Conservation (phyloP, 306 rosid genomes). For the Heteromeles arbutifolia region DNA sequence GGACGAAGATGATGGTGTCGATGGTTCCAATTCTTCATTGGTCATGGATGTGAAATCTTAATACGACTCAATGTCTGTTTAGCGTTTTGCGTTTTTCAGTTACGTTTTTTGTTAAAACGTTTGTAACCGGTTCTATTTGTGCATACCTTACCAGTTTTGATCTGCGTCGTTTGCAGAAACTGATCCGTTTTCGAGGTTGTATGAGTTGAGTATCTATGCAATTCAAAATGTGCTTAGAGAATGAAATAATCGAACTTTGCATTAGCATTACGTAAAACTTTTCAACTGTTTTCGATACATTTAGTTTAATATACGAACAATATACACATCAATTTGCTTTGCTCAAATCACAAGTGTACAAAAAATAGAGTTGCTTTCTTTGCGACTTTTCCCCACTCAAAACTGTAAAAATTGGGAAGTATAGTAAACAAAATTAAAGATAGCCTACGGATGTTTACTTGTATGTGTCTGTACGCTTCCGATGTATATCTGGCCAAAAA, state of each 20-base stretch:
- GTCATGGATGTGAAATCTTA: background rate
- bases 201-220: background rate
- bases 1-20: background rate
- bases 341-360: background rate
- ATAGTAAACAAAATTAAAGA: too few relatives aligned
- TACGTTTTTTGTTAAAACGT: too few relatives aligned
- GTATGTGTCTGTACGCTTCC: background rate
- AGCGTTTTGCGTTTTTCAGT: too few relatives aligned
- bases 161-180: too few relatives aligned
- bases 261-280: background rate
- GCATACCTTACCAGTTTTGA: too few relatives aligned
- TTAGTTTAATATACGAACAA: background rate
- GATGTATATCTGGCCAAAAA: background rate
- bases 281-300: background rate
- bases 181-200: too few relatives aligned
- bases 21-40: conserved; percentile 1
- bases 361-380: background rate
- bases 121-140: too few relatives aligned
- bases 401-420: background rate
- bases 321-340: background rate
- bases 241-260: background rate
- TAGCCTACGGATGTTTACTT: background rate
- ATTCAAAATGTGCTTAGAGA: background rate
- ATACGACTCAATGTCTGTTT: background rate
- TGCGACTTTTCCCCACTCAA: background rate